These are phyloP conservation scores for Monilinia laxa DNA, from an alignment of 2,329 filamentous ascomycete genomes.

Conservation along the genomic window DNA sequence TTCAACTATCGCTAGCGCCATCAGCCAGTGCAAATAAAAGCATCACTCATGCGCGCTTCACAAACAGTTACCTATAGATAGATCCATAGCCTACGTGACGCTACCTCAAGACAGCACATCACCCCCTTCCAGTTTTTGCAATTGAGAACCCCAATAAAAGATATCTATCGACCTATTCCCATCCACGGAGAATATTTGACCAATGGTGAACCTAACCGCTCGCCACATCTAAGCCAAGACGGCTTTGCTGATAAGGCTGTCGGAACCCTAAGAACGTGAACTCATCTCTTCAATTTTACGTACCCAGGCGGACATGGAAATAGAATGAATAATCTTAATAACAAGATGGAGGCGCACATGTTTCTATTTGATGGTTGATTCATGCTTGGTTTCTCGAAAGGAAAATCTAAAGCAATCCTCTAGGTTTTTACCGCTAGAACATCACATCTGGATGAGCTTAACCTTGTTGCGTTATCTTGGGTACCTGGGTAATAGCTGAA, in stretches of 20 bases:
- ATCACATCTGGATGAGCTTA: not conserved
- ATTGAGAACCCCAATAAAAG: not conserved
- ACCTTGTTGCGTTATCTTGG: not conserved
- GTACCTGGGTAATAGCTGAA: not conserved
- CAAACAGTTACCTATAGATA: not conserved
- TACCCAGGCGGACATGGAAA: too few species aligned
- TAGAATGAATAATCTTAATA: too few species aligned
- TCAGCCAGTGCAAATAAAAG: not conserved
- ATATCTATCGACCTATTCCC: not conserved
- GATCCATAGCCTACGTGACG: too few species aligned
- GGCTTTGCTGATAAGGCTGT: conserved; percentile 13
- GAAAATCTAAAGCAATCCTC: not conserved
- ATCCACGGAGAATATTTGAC: conserved; percentile 2
- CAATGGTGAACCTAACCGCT: not conserved
- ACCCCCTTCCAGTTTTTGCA: not conserved
- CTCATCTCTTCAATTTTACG: not conserved
- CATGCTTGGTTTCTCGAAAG: not conserved
- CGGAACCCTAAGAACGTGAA: not conserved
- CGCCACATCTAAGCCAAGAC: conserved; percentile 14
- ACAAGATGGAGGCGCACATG: not conserved
- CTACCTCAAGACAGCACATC: not conserved
- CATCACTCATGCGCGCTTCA: not conserved
- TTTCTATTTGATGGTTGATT: too few species aligned
- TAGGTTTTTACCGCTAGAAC: not conserved
- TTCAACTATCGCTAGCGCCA: not conserved